Percentiles rank a stretch among this genome's conserved stretches.
These are phyloP conservation scores for Poteriospumella lacustris DNA, from an alignment of 108 stramenopile species.

Conservation along the genomic window DNA sequence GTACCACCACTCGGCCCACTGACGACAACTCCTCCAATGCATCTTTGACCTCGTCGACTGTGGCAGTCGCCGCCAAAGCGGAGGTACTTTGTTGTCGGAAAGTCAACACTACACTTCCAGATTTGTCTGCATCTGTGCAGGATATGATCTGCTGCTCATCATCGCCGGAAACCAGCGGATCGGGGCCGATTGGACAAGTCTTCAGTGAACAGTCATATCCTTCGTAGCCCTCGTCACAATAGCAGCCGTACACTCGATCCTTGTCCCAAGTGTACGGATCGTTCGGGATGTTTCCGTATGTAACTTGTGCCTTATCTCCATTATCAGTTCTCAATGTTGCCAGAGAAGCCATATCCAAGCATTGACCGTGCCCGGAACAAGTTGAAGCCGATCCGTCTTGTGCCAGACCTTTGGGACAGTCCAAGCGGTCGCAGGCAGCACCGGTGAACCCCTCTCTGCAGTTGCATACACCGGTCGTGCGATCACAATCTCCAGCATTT, in stretches of 20 bases:
- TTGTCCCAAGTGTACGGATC: slow-evolving; percentile 38
- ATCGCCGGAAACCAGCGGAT: slow-evolving; percentile 41
- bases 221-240: slow-evolving; percentile 24
- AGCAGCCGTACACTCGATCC: slow-evolving; percentile 30
- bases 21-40: slow-evolving; percentile 62
- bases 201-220: slow-evolving; percentile 19
- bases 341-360: slow-evolving; percentile 47
- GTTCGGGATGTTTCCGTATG: slow-evolving; percentile 45
- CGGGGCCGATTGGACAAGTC: slow-evolving; percentile 50
- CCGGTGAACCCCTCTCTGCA: slow-evolving; percentile 52
- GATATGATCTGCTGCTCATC: slow-evolving; percentile 16
- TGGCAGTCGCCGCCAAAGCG: slow-evolving; percentile 33
- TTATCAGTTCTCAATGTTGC: slow-evolving; percentile 38
- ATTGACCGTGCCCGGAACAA: slow-evolving; percentile 56
- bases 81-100: background rate
- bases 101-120: slow-evolving; percentile 15
- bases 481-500: slow-evolving; percentile 52
- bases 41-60: slow-evolving; percentile 55
- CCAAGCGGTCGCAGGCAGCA: slow-evolving; percentile 45
- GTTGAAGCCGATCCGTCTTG: background rate
- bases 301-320: slow-evolving; percentile 24
- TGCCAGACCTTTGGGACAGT: slow-evolving; percentile 37
- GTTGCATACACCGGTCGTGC: slow-evolving; percentile 45
- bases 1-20: slow-evolving; percentile 61
- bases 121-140: slow-evolving; percentile 37